Evolutionary conservation across 768 basidiomycete genomes (phyloP).

Genomic region (Mycena kentingensis): DNA sequence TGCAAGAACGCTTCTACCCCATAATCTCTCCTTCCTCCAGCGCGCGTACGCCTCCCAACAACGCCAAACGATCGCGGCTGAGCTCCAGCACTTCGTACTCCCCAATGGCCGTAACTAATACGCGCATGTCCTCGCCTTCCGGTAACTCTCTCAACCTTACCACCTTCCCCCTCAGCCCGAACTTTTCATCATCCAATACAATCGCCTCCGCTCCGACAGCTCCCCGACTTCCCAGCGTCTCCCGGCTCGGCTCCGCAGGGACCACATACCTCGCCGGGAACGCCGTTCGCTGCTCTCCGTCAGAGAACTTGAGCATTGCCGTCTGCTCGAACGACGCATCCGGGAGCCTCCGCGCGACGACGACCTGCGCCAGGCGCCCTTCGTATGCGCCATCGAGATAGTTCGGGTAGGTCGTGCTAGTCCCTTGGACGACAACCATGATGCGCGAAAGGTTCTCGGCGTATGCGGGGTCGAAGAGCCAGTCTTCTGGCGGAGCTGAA

Average conservation of each 20-base stretch:
- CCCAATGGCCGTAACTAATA: not conserved
- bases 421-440: slow-evolving; percentile 30
- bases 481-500: slow-evolving; percentile 39
- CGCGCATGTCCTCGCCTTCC: not conserved
- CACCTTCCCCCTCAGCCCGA: not conserved
- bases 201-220: not conserved
- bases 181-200: not conserved
- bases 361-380: not conserved
- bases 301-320: not conserved
- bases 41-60: not conserved
- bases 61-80: not conserved
- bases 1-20: too few relatives aligned
- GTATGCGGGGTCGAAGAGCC: slow-evolving; percentile 41
- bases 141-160: not conserved
- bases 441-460: slow-evolving; percentile 36
- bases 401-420: not conserved
- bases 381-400: not conserved
- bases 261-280: not conserved
- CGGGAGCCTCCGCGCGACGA: not conserved
- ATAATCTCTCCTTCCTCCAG: not conserved
- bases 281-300: not conserved
- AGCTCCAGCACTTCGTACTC: not conserved
- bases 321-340: not conserved
- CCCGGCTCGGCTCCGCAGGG: not conserved
- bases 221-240: not conserved